Percentiles rank a stretch among this genome's conserved stretches.
Evolutionary conservation across 2,329 filamentous ascomycete genomes (phyloP).

Genomic region (Geosmithia flava): DNA sequence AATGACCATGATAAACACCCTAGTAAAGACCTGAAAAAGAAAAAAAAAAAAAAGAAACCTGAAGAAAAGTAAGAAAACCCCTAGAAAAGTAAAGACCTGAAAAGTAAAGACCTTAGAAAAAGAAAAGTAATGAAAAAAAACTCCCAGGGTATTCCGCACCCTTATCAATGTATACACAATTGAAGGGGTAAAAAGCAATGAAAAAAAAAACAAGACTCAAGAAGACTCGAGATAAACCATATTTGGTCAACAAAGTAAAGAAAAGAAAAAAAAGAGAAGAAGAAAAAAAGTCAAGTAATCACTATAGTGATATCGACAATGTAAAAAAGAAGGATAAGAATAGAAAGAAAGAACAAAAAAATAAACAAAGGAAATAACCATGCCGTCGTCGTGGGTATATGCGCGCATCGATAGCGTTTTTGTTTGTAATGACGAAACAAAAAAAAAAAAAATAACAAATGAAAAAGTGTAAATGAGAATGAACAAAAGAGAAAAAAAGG

Average conservation of each 20-base stretch:
- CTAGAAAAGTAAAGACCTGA: too few species aligned
- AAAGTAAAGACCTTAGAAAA: neutral
- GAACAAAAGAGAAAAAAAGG: too few species aligned
- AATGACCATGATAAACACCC: too few species aligned
- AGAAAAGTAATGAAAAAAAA: neutral
- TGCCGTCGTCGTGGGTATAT: conserved; percentile 13
- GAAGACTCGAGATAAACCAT: neutral
- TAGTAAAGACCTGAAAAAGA: too few species aligned
- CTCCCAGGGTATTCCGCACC: neutral
- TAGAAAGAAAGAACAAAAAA: neutral
- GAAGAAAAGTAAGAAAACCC: neutral
- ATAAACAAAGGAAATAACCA: conserved; percentile 4
- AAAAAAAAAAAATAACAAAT: too few species aligned
- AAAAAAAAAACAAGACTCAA: neutral
- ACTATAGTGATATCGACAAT: too few species aligned
- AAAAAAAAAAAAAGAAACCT: neutral
- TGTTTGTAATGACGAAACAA: too few species aligned
- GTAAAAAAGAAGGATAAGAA: conserved; percentile 4
- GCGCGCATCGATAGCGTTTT: conserved; percentile 5
- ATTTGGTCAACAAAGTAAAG: too few species aligned
- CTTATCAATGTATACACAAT: neutral
- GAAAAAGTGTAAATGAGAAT: too few species aligned
- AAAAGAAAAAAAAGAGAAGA: conserved; percentile 4
- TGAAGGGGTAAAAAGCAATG: neutral
- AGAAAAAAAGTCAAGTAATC: too few species aligned